These are phyloP conservation scores for Pontederia crassipes DNA, from an alignment of 176 grass and related monocot genomes.

Conservation along the genomic window DNA sequence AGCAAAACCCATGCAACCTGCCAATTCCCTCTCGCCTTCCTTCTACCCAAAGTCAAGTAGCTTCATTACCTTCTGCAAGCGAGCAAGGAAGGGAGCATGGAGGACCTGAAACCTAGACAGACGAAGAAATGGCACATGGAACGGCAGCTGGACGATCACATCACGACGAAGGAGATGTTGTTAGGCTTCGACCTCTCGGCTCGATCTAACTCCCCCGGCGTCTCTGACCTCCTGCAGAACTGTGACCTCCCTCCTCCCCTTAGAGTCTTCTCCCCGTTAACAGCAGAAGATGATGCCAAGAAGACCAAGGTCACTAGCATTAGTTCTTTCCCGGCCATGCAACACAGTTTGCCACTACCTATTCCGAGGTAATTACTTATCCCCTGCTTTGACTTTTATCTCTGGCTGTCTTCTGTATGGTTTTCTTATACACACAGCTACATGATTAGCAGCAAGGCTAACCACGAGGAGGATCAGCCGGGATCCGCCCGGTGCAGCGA, in stretches of 20 bases:
- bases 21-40: too few relatives aligned
- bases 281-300: conserved; percentile 13
- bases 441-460: conserved; percentile 1
- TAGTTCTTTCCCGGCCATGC: too few relatives aligned
- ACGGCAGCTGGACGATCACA: conserved; percentile 29
- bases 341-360: too few relatives aligned
- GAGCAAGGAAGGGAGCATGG: not conserved
- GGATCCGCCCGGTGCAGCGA: conserved; percentile 1
- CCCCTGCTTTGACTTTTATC: not conserved
- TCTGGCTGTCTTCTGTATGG: too few relatives aligned
- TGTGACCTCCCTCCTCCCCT: conserved; percentile 82
- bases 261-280: conserved; percentile 59
- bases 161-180: conserved; percentile 52
- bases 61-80: not conserved
- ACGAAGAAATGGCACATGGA: conserved; percentile 31
- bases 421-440: not conserved
- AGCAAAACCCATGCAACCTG: too few relatives aligned
- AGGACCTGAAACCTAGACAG: conserved; percentile 19
- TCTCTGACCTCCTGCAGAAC: conserved; percentile 74
- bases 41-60: not conserved
- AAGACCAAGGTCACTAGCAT: not conserved
- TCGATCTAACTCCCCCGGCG: not conserved
- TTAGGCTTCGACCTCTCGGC: conserved; percentile 23
- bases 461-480: conserved; percentile 29
- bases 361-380: too few relatives aligned